Base-by-base conservation (phyloP, 306 rosid species). In the Vicia sativa region DNA sequence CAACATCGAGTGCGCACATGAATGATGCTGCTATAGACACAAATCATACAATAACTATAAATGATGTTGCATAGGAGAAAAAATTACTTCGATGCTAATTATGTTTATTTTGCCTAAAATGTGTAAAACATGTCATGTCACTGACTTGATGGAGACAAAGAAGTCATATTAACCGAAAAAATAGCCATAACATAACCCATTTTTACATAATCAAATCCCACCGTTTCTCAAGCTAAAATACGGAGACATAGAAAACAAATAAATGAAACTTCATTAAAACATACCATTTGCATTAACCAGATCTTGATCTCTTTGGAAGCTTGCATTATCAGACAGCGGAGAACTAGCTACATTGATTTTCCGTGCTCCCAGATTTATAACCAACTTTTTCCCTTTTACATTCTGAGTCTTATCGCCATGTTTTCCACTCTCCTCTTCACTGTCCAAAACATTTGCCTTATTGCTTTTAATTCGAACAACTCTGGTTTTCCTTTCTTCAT, bases 361-460 rank as follows among this genome's bases (percentile, higher is more conserved):
- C 16, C 96, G 83, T 28, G 97, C 77, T 28, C 97, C 99, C 38
- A 95, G 74, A 72, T 90, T 95, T 56, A 95, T 95, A 11, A 95
- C 99, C 54, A 95, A 68, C 84, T 95, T 95, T 83, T 90, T 88
- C 73, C 96, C 96, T 75, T 87, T 95, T 45, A 81, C 85, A 49
- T 83, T 74, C 69, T 80, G 88, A 72, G 86, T 76, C 73, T 82
- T 86, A 68, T 77, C 81, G 59, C 78, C 57, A 18, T 5, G 83
- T 83, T 87, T 90, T 67, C 87, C 89, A 71, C 78, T 59, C 74
- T 95, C 97, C 56, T 87, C 99, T 76, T 81, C 95, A 72, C 84
- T 77, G 62, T 84, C 90, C 70, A 74, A 67, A 74, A 64, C 84
- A 72, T 88, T 78, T 70, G 85, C 50, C 74, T 81, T 87, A 35